Evolutionary conservation across 2,329 filamentous ascomycete genomes (phyloP).

Genomic region (Coniochaeta sp.): DNA sequence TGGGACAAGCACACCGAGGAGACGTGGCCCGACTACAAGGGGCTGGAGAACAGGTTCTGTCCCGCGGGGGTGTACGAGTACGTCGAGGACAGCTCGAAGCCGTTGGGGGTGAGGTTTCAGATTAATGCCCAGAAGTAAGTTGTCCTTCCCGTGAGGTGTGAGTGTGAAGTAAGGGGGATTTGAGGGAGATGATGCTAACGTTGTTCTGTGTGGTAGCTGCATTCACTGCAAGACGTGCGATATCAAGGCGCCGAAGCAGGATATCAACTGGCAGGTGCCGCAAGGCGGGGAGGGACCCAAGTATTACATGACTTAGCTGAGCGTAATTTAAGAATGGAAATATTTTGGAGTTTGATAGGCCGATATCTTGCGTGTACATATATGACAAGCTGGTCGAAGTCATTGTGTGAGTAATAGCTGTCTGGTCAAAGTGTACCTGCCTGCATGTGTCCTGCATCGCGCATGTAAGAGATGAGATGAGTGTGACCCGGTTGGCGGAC

Average conservation of each 20-base stretch:
- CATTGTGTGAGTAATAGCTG: neutral
- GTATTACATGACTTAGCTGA: constrained; percentile 59
- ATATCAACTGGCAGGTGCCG: constrained; percentile 95
- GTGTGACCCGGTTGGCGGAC: too few relatives aligned
- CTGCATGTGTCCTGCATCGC: too few relatives aligned
- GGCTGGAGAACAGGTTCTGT: constrained; percentile 93
- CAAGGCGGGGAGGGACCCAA: constrained; percentile 79
- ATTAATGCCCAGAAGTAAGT: constrained; percentile 95
- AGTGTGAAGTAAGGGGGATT: too few relatives aligned
- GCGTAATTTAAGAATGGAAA: neutral
- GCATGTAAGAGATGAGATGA: too few relatives aligned
- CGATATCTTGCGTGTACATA: neutral
- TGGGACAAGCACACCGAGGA: constrained; percentile 84
- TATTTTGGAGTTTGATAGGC: neutral
- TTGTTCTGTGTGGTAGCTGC: constrained; percentile 55
- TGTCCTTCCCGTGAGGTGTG: neutral
- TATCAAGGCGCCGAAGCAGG: constrained; percentile 94
- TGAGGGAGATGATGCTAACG: neutral
- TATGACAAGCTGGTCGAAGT: neutral
- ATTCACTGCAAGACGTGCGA: constrained; percentile 99
- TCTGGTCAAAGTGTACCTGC: neutral
- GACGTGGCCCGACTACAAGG: constrained; percentile 83
- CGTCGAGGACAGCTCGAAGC: constrained; percentile 82
- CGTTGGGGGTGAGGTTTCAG: constrained; percentile 87
- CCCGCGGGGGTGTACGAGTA: constrained; percentile 98